A percentile compares a stretch with the other conserved stretches of the same genome.
Evolutionary conservation across 192 early-diverging fungal species (phyloP).

Genomic region (Gryganskiella cystojenkinii): DNA sequence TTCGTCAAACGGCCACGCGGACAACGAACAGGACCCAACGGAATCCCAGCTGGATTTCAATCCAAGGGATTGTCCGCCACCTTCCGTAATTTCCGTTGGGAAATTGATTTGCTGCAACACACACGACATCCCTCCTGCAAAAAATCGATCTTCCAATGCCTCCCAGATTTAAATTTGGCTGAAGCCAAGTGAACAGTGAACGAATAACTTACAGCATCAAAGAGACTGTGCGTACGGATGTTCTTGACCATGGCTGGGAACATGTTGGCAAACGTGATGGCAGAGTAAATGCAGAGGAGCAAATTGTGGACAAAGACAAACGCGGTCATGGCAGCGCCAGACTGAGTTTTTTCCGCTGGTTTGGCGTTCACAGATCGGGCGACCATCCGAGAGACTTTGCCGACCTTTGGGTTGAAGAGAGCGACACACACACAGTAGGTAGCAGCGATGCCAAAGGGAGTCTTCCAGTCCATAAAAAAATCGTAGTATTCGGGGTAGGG

Average conservation of each 20-base stretch:
- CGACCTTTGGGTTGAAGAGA: slow-evolving; percentile 51
- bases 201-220: slow-evolving; percentile 68
- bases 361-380: slow-evolving; percentile 46
- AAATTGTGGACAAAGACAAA: slow-evolving; percentile 79
- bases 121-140: too few relatives aligned
- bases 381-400: slow-evolving; percentile 57
- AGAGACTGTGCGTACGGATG: slow-evolving; percentile 35
- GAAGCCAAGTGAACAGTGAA: too few relatives aligned
- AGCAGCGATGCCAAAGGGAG: slow-evolving; percentile 58
- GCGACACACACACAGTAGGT: slow-evolving; percentile 54
- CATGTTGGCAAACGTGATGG: slow-evolving; percentile 67
- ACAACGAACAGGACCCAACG: too few relatives aligned
- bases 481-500: slow-evolving; percentile 71
- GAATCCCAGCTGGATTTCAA: too few relatives aligned
- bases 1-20: too few relatives aligned
- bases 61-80: too few relatives aligned
- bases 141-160: too few relatives aligned
- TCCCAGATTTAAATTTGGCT: too few relatives aligned
- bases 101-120: too few relatives aligned
- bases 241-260: slow-evolving; percentile 55
- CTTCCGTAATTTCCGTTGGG: too few relatives aligned
- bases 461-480: slow-evolving; percentile 70
- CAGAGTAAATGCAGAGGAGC: slow-evolving; percentile 70
- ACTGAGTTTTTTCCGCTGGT: neutral
- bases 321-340: slow-evolving; percentile 61